Base-by-base conservation (phyloP, 345 rosid genomes). In the Combretum micranthum region DNA sequence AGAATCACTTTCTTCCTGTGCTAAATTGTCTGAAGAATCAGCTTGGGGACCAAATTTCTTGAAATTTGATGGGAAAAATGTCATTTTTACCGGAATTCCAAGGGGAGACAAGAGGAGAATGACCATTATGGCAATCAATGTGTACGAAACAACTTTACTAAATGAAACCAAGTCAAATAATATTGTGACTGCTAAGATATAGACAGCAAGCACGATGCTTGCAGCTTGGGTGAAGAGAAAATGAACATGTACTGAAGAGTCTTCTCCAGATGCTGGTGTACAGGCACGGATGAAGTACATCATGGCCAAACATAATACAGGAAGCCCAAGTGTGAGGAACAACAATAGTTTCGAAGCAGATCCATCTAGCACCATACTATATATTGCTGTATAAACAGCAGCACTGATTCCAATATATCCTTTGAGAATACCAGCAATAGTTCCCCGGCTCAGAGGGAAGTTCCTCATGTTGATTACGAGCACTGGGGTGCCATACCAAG, bases 401-500 rank as follows among this genome's bases (percentile, higher is more conserved):
- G 92, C 92, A 52, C 88, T 78, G 50, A 94, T 72, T 21, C 96
- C 99, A 47, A 73, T 68, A 64, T 90, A 94, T 13, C 97, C 96
- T 73, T 87, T 90, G 65, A 90, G 96, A 57, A 87, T 79, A 63
- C 90, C 90, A 0, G 92, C 76, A 64, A 90, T 90, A 45, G 90
- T 83, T 22, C 95, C 97, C 61, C 95, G 75, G 56, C 82, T 81
- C 23, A 83, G 74, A 39, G 95, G 95, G 60, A 90, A 90, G 75
- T 90, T 90, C 80, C 87, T 81, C 97, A 90, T 90, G 71, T 90
- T 90, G 47, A 95, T 90, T 50, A 87, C 96, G 16, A 90, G 83
- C 67, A 87, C 88, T 48, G 93, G 87, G 13, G 95, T 90, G 61
- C 87, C 81, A 71, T 75, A 81, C 97, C 97, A 90, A 45, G 96